Base-by-base conservation (phyloP, 768 basidiomycete species). In the Tylopilus rubrobrunneus region DNA sequence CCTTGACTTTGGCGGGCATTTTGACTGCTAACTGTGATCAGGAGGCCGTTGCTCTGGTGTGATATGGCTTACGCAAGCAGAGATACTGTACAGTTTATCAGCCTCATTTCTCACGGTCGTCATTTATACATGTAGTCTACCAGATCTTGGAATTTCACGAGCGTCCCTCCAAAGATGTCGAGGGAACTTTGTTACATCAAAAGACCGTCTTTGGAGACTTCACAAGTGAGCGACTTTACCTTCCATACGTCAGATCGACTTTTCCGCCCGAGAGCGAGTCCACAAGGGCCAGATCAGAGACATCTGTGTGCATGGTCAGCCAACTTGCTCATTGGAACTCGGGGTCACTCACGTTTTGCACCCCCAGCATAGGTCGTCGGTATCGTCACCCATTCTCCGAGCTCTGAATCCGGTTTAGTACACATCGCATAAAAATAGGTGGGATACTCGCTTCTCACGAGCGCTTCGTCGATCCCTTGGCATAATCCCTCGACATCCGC, bases 401-500 rank as follows among this genome's bases (percentile, higher is more conserved):
- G 81, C 53, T 79, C 94, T 98, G 37, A 45, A 28, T 50, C 29
- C 19, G 27, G 10, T 59, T 66, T 37, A 68, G 53, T 42, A n/a
- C 44, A 33, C 23, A 43, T 23, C 29, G 19, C 21, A 7, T 3
- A 25, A n/a, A 28, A 21, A 37, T 9, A 58, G 42, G 9, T 7
- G 45, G 17, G 31, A 27, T 28, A 74, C 86, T 53, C 54, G 90
- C 95, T 85, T 56, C 71, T 58, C 3, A 98, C 96, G 4, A 99
- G 79, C 17, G 85, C 84, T 64, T 92, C 83, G 68, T 99, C 97
- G 54, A 98, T 94, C 1, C 97, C 97, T 73, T 94, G 85, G 68
- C 97, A 98, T 23, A 98, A 73, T 0, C 97, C 97, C 70, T 99
- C 97, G 9, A 99, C 95, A 60, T 98, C 97, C n/a, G 97, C 97